Evolutionary conservation across 176 grass and related monocot species (phyloP), one percentile per base, ranked within the genome.

Genomic region (Triticum monococcum): DNA sequence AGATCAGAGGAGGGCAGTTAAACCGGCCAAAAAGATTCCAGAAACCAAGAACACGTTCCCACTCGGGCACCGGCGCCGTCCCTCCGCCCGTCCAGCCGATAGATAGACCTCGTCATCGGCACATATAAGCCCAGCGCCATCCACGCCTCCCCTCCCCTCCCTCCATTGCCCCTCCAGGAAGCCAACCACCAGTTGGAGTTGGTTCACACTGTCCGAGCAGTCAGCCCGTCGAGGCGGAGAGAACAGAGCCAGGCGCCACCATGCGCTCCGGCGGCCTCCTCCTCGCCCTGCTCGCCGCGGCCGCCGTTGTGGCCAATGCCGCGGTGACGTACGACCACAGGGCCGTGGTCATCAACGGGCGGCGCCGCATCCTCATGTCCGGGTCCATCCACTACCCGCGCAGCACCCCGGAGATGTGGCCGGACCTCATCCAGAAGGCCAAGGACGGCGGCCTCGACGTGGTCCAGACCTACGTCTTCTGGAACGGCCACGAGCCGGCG

Each of bases 401-500:
- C 78, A 99, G 97, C 92, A 94, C 97, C 18, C 94, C 97, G 45
- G 94, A 99, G 97, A 99, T 99, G 97, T 99, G 97, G 97, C 97
- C 97, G 46, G 97, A 90, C 85, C 87, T 99, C 32, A 92, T 99
- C 17, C 88, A 99, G 84, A 99, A 96, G 85, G 97, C 97, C 36
- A 99, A 93, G 90, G 92, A 94, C 84, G 97, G 97, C 18, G 97
- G 97, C 1, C 91, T 99, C 1, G 96, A 98, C 91, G 90, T 93
- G 56, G 87, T 99, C 13, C 97, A 99, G 76, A 99, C 94, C 0
- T 99, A 99, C 90, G 90, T 99, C 1, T 99, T 99, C 91, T 99
- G 97, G 97, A 99, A 99, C 81, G 97, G 97, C 4, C 97, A 99
- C 79, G 97, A 99, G 77, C 94, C 94, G 11, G 80, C 64, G 38